phyloP scores from a whole-genome alignment of 768 basidiomycete genomes.

The Hortiboletus campestris region DNA sequence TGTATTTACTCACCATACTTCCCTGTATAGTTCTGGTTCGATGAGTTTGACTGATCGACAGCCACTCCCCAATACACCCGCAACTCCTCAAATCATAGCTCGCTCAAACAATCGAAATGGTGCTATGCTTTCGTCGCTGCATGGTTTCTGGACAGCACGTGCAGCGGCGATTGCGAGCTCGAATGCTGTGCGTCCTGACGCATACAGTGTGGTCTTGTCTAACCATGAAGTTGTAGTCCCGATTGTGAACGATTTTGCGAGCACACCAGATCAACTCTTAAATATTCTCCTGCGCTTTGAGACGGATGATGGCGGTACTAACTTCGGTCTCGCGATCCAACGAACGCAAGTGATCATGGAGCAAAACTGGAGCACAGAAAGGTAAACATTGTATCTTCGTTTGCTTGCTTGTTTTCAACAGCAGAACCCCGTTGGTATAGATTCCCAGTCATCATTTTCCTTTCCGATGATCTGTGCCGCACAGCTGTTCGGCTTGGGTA shows the following conservation, averaged over 20 bases:
- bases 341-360: slow-evolving; percentile 40
- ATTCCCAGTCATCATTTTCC: slow-evolving; percentile 39
- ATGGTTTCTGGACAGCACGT: slow-evolving; percentile 57
- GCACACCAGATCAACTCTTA: slow-evolving; percentile 46
- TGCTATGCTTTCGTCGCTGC: slow-evolving; percentile 54
- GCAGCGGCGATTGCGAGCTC: slow-evolving; percentile 33
- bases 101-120: slow-evolving; percentile 50
- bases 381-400: slow-evolving; percentile 28
- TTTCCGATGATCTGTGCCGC: slow-evolving; percentile 45
- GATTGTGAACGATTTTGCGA: slow-evolving; percentile 46
- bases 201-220: slow-evolving; percentile 57
- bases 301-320: slow-evolving; percentile 37
- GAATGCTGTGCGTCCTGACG: slow-evolving; percentile 41
- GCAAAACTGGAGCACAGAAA: slow-evolving; percentile 48
- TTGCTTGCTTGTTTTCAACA: background rate
- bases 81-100: slow-evolving; percentile 35
- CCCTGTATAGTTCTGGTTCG: slow-evolving; percentile 44
- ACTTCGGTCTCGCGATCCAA: slow-evolving; percentile 42
- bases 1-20: background rate
- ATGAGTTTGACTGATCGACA: slow-evolving; percentile 43
- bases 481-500: slow-evolving; percentile 46
- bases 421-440: slow-evolving; percentile 1
- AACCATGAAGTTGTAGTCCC: slow-evolving; percentile 19
- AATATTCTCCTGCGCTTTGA: slow-evolving; percentile 32
- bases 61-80: slow-evolving; percentile 46